Base-by-base conservation (phyloP, 1,139 yeast species). In the Meyerozyma carpophila region DNA sequence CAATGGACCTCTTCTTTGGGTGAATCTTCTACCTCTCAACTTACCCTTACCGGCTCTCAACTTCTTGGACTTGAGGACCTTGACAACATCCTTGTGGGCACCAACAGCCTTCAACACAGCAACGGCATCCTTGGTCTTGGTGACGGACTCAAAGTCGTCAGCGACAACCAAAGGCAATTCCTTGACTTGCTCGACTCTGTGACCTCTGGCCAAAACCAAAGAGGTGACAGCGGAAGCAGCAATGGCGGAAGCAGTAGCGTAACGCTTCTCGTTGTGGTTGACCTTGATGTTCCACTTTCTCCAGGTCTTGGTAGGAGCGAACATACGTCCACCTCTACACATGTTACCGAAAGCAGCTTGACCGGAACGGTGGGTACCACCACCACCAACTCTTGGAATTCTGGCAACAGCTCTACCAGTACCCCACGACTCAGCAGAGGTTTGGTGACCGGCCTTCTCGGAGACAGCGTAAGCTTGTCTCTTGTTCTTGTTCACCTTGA, bases 251-350 rank as follows among this genome's bases (percentile, higher is more conserved):
- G 97, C 98, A 63, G 98, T 91, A 61, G 99, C 99, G 77, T 91
- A 93, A 80, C 98, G 93, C 86, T 91, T 93, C 82, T 93, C 96
- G 89, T 91, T 93, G 79, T 90, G 97, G 96, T 93, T 93, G 66
- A 93, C 96, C 86, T 90, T 93, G 73, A 93, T 95, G 90, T 94
- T 95, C 98, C 98, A 93, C 81, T 85, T 90, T 87, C 98, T 90
- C 98, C 98, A 93, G 77, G 96, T 90, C 85, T 94, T 93, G 78
- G 98, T 93, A 76, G 98, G 98, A 76, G 98, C 97, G 70, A 93
- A 93, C 98, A 93, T 93, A 81, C 98, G 96, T 82, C 98, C 98
- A 77, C 98, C 97, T 81, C 98, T 93, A 85, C 98, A 93, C 98
- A 93, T 93, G 94, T 93, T 93, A 84, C 98, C 98, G 83, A 93